Evolutionary conservation across 352 stramenopile species (phyloP).

Genomic region (Phytopythium delawarense): DNA sequence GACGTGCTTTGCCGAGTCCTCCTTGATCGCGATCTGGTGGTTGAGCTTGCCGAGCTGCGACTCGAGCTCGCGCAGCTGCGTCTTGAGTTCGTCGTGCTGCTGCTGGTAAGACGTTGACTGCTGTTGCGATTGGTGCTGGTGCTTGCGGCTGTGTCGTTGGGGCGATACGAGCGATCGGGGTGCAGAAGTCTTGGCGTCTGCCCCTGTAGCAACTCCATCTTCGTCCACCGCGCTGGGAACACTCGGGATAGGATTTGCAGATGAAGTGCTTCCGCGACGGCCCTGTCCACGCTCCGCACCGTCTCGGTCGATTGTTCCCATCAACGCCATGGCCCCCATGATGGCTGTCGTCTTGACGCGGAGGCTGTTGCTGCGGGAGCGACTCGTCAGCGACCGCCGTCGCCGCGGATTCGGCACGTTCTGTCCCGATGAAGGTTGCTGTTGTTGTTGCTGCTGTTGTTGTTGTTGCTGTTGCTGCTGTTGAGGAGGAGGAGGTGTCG

Average conservation of each 20-base stretch:
- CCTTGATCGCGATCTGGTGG: slow-evolving; percentile 59
- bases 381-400: slow-evolving; percentile 52
- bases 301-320: slow-evolving; percentile 15
- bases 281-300: background rate
- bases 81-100: slow-evolving; percentile 44
- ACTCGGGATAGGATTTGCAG: background rate
- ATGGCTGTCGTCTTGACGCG: slow-evolving; percentile 52
- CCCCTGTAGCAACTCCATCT: background rate
- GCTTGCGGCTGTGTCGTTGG: background rate
- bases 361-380: slow-evolving; percentile 64
- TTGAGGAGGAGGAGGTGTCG: slow-evolving; percentile 4
- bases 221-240: background rate
- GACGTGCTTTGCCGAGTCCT: slow-evolving; percentile 47
- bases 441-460: background rate
- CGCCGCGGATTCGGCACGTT: slow-evolving; percentile 41
- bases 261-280: background rate
- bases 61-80: slow-evolving; percentile 52
- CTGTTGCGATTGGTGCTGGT: slow-evolving; percentile 1
- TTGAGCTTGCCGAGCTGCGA: slow-evolving; percentile 58
- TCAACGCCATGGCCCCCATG: slow-evolving; percentile 59
- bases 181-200: too few species aligned
- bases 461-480: slow-evolving; percentile 1
- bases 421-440: slow-evolving; percentile 3
- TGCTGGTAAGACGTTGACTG: slow-evolving; percentile 2
- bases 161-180: background rate